These are phyloP conservation scores for Mycena vitilis DNA, from an alignment of 768 basidiomycete genomes.

Conservation along the genomic window DNA sequence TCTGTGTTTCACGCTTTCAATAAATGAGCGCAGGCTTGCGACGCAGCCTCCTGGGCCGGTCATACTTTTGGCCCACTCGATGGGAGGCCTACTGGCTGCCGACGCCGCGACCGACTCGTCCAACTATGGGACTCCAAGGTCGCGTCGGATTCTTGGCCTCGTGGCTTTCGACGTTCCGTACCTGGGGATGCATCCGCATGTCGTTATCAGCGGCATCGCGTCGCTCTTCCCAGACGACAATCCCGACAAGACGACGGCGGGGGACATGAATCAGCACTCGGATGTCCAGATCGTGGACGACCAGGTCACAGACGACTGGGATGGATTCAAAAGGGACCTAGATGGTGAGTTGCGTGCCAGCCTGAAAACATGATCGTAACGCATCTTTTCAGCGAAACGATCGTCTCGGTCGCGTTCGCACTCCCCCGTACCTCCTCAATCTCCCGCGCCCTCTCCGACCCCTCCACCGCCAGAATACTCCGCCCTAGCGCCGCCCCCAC, in stretches of 20 bases:
- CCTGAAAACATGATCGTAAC: not conserved
- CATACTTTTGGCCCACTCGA: slow-evolving; percentile 68
- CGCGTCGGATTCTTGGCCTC: slow-evolving; percentile 61
- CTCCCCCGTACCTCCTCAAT: slow-evolving; percentile 21
- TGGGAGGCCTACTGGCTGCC: slow-evolving; percentile 70
- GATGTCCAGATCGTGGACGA: slow-evolving; percentile 58
- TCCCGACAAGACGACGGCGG: slow-evolving; percentile 47
- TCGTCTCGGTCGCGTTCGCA: slow-evolving; percentile 32
- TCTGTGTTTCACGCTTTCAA: slow-evolving; percentile 4
- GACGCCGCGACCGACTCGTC: slow-evolving; percentile 62
- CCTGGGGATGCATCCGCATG: slow-evolving; percentile 73
- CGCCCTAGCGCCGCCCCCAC: slow-evolving; percentile 27
- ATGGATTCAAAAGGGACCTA: slow-evolving; percentile 53
- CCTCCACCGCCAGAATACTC: slow-evolving; percentile 16
- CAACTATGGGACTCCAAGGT: slow-evolving; percentile 43
- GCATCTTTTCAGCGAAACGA: slow-evolving; percentile 15
- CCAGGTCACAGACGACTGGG: slow-evolving; percentile 63
- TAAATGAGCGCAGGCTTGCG: slow-evolving; percentile 53
- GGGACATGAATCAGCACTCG: slow-evolving; percentile 55
- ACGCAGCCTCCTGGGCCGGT: slow-evolving; percentile 68
- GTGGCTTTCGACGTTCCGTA: slow-evolving; percentile 71
- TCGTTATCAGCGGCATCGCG: slow-evolving; percentile 66
- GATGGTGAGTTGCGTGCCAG: slow-evolving; percentile 35
- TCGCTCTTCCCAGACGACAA: slow-evolving; percentile 57
- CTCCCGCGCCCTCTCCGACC: slow-evolving; percentile 24